phyloP scores from a whole-genome alignment of 2,329 filamentous ascomycete species.

The Cladobotryum mycophilum region DNA sequence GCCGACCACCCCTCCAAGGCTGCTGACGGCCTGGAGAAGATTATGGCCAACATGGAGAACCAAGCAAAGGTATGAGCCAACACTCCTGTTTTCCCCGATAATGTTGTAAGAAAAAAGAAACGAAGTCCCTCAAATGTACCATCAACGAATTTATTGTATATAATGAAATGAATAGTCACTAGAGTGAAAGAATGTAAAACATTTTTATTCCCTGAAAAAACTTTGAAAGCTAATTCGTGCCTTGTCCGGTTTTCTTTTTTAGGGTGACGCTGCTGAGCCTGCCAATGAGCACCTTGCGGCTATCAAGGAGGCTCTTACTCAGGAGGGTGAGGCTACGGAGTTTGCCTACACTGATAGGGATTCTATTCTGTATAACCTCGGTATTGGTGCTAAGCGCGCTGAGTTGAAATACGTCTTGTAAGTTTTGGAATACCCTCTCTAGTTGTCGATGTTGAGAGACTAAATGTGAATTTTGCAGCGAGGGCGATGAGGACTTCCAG shows the following conservation, averaged over 20 bases:
- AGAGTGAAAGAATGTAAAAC: conserved; percentile 8
- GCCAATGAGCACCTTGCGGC: conserved; percentile 62
- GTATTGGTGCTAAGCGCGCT: conserved; percentile 82
- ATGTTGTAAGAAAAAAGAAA: background rate
- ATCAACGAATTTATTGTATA: conserved; percentile 2
- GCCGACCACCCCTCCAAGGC: conserved; percentile 79
- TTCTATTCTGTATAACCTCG: conserved; percentile 91
- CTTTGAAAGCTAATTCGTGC: conserved; percentile 17
- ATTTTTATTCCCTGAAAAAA: background rate
- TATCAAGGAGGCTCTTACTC: conserved; percentile 70
- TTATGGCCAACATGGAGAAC: conserved; percentile 79
- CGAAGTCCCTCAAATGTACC: conserved; percentile 4
- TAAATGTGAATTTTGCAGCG: conserved; percentile 34
- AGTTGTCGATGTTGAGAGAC: conserved; percentile 6
- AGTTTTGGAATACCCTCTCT: conserved; percentile 18
- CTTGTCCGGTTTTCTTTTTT: conserved; percentile 10
- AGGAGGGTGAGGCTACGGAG: conserved; percentile 63
- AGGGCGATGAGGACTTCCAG: conserved; percentile 88
- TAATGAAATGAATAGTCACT: background rate
- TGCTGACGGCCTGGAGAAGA: conserved; percentile 69
- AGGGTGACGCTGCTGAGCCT: conserved; percentile 16
- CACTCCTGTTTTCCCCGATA: conserved; percentile 10
- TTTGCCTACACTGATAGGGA: conserved; percentile 84
- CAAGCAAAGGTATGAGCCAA: conserved; percentile 55
- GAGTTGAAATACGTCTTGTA: conserved; percentile 80